These are phyloP conservation scores for Ceratorhiza oryzae-sativae DNA, from an alignment of 1,284 basidiomycete species.

Conservation along the genomic window DNA sequence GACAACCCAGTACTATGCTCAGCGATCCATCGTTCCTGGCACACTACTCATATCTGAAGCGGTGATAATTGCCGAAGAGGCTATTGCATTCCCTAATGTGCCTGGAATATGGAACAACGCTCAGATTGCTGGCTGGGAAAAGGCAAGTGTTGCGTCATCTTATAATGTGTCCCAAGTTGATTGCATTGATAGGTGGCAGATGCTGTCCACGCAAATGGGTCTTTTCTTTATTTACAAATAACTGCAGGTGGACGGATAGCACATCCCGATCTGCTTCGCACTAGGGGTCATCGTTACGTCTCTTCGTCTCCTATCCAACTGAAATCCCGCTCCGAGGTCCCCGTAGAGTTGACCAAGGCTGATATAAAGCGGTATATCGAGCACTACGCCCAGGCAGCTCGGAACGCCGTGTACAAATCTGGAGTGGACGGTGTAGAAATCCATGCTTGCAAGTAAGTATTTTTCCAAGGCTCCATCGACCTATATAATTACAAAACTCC, in stretches of 20 bases:
- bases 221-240: constrained; percentile 50
- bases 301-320: constrained; percentile 46
- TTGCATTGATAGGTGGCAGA: constrained; percentile 43
- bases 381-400: constrained; percentile 25
- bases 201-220: constrained; percentile 52
- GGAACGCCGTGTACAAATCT: constrained; percentile 45
- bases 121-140: constrained; percentile 48
- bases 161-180: too few relatives aligned
- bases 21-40: constrained; percentile 45
- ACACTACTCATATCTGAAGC: constrained; percentile 49
- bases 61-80: constrained; percentile 46
- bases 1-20: constrained; percentile 47
- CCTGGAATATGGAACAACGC: constrained; percentile 46
- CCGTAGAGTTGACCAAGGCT: constrained; percentile 42
- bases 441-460: constrained; percentile 46
- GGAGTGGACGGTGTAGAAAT: constrained; percentile 60
- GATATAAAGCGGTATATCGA: constrained; percentile 49
- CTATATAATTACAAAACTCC: background rate
- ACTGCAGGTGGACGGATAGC: constrained; percentile 52
- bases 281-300: constrained; percentile 45
- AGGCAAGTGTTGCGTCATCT: constrained; percentile 20
- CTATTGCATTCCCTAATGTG: constrained; percentile 39
- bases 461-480: background rate
- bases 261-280: constrained; percentile 40
- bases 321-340: constrained; percentile 43